Base-by-base conservation (phyloP, 2,329 filamentous ascomycete genomes). In the Fusarium sp. region DNA sequence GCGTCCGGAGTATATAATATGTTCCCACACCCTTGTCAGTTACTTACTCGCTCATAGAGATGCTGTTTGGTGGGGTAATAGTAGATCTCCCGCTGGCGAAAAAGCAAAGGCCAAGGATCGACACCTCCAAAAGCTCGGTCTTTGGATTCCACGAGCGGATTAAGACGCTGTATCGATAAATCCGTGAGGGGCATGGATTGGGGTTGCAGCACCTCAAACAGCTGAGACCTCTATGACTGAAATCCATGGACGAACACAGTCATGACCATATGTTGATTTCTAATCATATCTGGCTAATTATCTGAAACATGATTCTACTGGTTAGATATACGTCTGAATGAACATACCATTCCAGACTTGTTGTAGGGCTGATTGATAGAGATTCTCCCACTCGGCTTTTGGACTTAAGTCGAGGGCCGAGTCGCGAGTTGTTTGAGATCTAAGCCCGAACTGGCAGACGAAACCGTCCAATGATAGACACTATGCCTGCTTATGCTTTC, bases 321-420 rank as follows among this genome's bases (percentile, higher is more conserved):
- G 26, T 5, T 9, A 28, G 26, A 28, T 11, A 28, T 28, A 11
- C 26, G 26, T 10, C 26, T 26, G 26, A 28, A 28, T 9, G 26
- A 28, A 34, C 32, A 12, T 11, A 8, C 32, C 14, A 8, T 34
- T 3, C 32, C n/a, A 46, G 17, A 45, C 21, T 46, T 17, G 28
- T n/a, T 20, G 23, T 51, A 62, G 45, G 47, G 64, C 67, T 57
- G 50, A 47, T 46, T 47, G 14, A n/a, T 21, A 21, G 40, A n/a
- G 21, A 26, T 43, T 40, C 17, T 26, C 28, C 43, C 43, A 26
- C 57, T 72, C 67, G 56, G 51, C 52, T 26, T 42, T 47, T 58
- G 62, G 57, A 71, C 50, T 72, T 65, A 73, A 70, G 55, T n/a
- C 34, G 28, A 47, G 67, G 68, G 62, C 71, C 71, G 69, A 73